These are phyloP conservation scores for Zopfochytrium polystomum DNA, from an alignment of 371 early-diverging fungal species.

Conservation along the genomic window DNA sequence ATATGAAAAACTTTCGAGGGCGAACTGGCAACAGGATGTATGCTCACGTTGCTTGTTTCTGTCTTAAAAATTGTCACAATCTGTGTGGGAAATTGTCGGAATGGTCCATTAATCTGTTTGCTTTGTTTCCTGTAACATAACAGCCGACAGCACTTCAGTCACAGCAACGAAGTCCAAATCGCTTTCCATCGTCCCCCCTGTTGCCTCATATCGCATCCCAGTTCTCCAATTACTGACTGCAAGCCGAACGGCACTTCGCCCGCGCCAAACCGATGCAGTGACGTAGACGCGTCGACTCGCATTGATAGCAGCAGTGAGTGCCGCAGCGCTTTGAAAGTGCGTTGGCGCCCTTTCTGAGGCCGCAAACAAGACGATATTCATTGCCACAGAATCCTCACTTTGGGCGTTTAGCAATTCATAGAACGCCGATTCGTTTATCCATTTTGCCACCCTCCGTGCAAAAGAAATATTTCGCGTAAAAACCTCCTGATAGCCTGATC, in stretches of 20 bases:
- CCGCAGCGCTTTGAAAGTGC: constrained; percentile 14
- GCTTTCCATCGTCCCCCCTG: not conserved
- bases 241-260: constrained; percentile 39
- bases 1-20: too few species aligned
- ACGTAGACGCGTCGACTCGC: constrained; percentile 38
- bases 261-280: constrained; percentile 44
- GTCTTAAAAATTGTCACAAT: too few species aligned
- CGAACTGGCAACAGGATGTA: too few species aligned
- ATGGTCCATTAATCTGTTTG: too few species aligned
- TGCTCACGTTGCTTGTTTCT: too few species aligned
- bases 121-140: too few species aligned
- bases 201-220: constrained; percentile 17
- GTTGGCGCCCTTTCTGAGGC: constrained; percentile 5
- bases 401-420: constrained; percentile 15
- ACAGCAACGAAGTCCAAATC: constrained; percentile 9
- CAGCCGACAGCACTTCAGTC: not conserved
- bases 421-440: constrained; percentile 32
- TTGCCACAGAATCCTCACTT: constrained; percentile 23
- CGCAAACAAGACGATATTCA: constrained; percentile 48
- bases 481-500: constrained; percentile 37
- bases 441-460: constrained; percentile 37
- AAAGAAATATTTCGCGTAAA: constrained; percentile 45
- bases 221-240: constrained; percentile 54
- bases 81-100: too few species aligned
- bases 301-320: constrained; percentile 37